phyloP scores from a whole-genome alignment of 768 basidiomycete species.

The Amanita thiersii region DNA sequence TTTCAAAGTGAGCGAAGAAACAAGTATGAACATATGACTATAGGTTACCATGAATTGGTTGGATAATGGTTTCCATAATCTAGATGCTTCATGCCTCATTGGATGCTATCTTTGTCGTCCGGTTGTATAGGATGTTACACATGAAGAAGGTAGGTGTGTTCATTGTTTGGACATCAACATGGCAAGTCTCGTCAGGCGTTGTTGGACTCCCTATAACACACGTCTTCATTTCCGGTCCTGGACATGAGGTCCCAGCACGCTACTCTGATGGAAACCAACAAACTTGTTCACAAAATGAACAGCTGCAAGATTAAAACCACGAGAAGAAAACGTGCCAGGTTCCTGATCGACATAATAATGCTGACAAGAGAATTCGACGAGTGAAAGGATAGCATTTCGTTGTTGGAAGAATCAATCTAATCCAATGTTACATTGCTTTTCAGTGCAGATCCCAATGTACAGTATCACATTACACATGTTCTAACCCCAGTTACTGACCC shows the following conservation, averaged over 20 bases:
- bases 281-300: not conserved
- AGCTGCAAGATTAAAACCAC: not conserved
- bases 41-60: slow-evolving; percentile 2
- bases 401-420: no score
- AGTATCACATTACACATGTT: not conserved
- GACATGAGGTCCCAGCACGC: not conserved
- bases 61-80: not conserved
- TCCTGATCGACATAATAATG: slow-evolving; percentile 4
- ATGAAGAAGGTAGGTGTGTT: no score
- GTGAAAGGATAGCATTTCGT: no score
- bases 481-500: not conserved
- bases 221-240: slow-evolving; percentile 4
- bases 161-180: no score
- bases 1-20: not conserved
- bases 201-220: no score
- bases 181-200: no score
- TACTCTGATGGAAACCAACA: not conserved
- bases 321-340: slow-evolving; percentile 2
- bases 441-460: not conserved
- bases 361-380: no score
- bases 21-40: not conserved
- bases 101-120: no score
- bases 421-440: slow-evolving; percentile 1
- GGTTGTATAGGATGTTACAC: no score
- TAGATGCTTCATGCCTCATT: no score